Conservation (phyloP, 2,329 filamentous ascomycete species). For the Cercospora sesami region DNA sequence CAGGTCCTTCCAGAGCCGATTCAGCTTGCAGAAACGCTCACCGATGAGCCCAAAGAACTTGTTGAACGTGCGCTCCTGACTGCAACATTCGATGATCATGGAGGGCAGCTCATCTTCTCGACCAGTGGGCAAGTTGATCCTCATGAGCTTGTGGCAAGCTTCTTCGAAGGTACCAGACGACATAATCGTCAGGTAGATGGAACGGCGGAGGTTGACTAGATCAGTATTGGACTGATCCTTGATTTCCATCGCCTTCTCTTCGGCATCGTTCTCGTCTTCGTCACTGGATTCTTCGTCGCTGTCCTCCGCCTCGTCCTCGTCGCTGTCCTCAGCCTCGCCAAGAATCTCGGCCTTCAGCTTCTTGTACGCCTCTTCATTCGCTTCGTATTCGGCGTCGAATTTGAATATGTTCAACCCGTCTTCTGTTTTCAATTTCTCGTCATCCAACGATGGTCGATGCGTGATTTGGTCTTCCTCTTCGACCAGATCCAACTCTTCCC, state of each 20-base stretch:
- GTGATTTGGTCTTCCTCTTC: constrained; percentile 99
- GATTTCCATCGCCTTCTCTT: constrained; percentile 82
- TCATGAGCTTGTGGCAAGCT: constrained; percentile 92
- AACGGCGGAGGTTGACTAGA: constrained; percentile 86
- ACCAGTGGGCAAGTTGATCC: constrained; percentile 78
- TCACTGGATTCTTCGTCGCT: constrained; percentile 48
- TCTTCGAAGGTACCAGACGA: constrained; percentile 95
- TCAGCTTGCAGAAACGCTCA: constrained; percentile 93
- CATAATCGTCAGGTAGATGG: constrained; percentile 97
- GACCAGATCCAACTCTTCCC: constrained; percentile 89
- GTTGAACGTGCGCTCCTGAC: constrained; percentile 93
- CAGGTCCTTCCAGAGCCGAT: constrained; percentile 88
- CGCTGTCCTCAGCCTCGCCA: constrained; percentile 76
- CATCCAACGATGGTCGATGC: constrained; percentile 75
- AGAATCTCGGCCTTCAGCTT: constrained; percentile 90
- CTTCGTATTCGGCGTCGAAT: constrained; percentile 83
- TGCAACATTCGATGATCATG: constrained; percentile 97
- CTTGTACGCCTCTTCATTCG: constrained; percentile 86
- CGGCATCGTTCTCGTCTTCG: constrained; percentile 64
- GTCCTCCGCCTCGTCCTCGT: constrained; percentile 69
- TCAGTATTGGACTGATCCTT: constrained; percentile 98
- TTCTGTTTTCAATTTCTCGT: constrained; percentile 78
- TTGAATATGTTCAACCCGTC: constrained; percentile 95
- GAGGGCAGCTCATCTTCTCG: constrained; percentile 87
- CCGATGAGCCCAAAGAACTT: constrained; percentile 96